phyloP scores from a whole-genome alignment of 805 yeast species.

The Pichia membranifaciens region DNA sequence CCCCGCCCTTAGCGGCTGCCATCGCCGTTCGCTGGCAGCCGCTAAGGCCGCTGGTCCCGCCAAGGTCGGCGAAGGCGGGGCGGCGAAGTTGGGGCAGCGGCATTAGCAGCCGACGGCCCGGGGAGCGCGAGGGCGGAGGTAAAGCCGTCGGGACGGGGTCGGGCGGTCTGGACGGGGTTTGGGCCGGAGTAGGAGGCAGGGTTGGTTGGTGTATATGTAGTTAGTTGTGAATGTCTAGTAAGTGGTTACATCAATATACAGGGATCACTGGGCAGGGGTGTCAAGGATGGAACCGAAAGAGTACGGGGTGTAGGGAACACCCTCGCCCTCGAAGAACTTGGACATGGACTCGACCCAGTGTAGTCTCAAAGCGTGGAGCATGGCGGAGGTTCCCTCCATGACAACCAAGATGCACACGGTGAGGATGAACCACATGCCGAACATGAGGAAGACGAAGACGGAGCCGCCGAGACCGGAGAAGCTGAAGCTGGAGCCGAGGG shows the following conservation, averaged over 20 bases:
- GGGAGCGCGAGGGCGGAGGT: neutral
- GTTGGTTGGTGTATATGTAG: too few relatives aligned
- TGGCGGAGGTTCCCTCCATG: constrained; percentile 84
- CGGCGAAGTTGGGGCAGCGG: too few relatives aligned
- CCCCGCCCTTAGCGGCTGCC: too few relatives aligned
- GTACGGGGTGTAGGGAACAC: constrained; percentile 83
- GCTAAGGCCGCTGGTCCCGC: too few relatives aligned
- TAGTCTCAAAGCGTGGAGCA: constrained; percentile 69
- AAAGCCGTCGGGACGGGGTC: too few relatives aligned
- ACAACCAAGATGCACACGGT: constrained; percentile 64
- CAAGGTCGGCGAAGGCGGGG: too few relatives aligned
- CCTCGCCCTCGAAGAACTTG: constrained; percentile 74
- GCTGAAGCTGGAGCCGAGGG: constrained; percentile 37
- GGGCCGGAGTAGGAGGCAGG: neutral
- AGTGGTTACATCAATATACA: neutral
- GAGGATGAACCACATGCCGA: constrained; percentile 70
- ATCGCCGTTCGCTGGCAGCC: too few relatives aligned
- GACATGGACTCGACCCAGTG: constrained; percentile 86
- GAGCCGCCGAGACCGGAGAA: constrained; percentile 45
- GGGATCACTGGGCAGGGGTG: constrained; percentile 1
- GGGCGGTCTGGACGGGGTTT: too few relatives aligned
- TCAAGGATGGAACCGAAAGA: constrained; percentile 41
- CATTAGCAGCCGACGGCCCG: too few relatives aligned
- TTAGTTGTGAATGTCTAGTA: too few relatives aligned
- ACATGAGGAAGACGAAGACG: constrained; percentile 51